Evolutionary conservation across 2,329 filamentous ascomycete genomes (phyloP), one percentile per base, ranked within the genome.

Genomic region (Diaporthe ilicicola): DNA sequence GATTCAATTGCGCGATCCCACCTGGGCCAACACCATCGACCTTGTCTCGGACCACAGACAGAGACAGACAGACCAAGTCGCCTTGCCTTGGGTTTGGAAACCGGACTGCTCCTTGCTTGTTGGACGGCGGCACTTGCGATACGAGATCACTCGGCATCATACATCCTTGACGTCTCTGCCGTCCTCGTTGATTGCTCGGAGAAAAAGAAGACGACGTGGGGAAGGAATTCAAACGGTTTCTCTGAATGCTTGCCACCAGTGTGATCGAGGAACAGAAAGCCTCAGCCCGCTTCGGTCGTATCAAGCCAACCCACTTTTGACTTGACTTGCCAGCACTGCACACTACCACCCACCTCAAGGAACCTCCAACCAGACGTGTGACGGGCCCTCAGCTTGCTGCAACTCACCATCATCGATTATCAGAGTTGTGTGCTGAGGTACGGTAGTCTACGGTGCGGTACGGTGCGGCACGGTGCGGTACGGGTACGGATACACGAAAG

Each of bases 51-150:
- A 34, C 24, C 32, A 9, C 4, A 34, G 24, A 29, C 53, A 50
- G 37, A 34, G 48, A 55, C 67, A 22, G 37, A 64, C 44, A 48
- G 56, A 56, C 50, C n/a, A 55, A 56, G 27, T 48, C 9, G 29
- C 51, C n/a, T n/a, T n/a, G n/a, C n/a, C n/a, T n/a, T n/a, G n/a
- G n/a, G n/a, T n/a, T 62, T 61, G 54, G 37, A 70, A 70, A 48
- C 44, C 39, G 53, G 64, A 71, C 4, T 39, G 42, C 37, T 39
- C 27, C 34, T 42, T 56, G 27, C 61, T 37, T 44, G 12, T 37
- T 19, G 37, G 34, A 29, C 27, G 34, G 50, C 69, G 54, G 64
- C 53, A 71, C 44, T 67, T 67, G 34, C 62, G 39, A 67, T 67
- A 70, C 69, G 62, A 67, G 54, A 22, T 67, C 32, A 6, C 13